A percentile compares a stretch with the other conserved stretches of the same genome.
Evolutionary conservation across 257 asterid genomes (phyloP).

Genomic region (Solanum ossicruentum): DNA sequence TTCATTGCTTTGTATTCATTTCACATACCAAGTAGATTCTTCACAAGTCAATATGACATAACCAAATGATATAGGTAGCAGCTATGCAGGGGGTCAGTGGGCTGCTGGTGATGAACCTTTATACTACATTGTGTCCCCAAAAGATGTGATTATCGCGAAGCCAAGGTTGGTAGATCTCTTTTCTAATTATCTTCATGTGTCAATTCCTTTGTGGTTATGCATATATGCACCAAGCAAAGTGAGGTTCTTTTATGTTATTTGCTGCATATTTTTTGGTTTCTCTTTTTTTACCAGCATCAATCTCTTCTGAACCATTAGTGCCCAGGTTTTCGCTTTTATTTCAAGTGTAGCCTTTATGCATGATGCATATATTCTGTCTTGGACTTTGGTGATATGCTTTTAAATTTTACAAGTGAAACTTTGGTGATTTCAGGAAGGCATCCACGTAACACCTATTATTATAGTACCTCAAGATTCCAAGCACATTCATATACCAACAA

Average conservation of each 20-base stretch:
- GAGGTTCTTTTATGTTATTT: background rate
- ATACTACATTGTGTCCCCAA: conserved; percentile 90
- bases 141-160: conserved; percentile 96
- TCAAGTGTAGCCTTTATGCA: background rate
- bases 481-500: background rate
- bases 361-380: background rate
- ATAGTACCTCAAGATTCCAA: background rate
- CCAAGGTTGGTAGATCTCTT: conserved; percentile 59
- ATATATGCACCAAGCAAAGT: background rate
- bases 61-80: conserved; percentile 59
- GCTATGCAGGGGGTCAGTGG: conserved; percentile 98
- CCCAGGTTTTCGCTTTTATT: background rate
- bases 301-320: background rate
- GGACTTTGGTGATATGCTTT: background rate
- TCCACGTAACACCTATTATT: background rate
- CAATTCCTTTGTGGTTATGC: conserved; percentile 1
- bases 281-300: background rate
- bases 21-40: background rate
- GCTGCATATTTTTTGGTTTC: background rate
- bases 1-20: background rate
- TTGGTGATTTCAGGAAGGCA: background rate
- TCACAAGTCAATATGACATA: background rate
- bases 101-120: conserved; percentile 99
- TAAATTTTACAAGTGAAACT: background rate
- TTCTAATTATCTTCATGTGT: background rate